These are phyloP conservation scores for Fonsecaea monophora DNA, from an alignment of 2,329 filamentous ascomycete genomes.

Conservation along the genomic window DNA sequence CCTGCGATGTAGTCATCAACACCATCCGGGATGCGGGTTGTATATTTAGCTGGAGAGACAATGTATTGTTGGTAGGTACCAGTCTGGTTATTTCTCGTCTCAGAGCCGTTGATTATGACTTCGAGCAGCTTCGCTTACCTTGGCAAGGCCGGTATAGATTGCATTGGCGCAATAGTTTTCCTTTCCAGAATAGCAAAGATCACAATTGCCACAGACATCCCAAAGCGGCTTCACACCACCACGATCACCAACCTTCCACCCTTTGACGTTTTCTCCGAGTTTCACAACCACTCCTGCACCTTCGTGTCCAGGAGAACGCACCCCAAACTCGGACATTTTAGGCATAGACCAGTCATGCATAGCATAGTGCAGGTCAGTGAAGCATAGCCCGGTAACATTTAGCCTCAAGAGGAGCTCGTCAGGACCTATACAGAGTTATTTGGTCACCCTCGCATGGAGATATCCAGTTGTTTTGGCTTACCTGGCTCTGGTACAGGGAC, in stretches of 20 bases:
- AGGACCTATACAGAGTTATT: slow-evolving; percentile 49
- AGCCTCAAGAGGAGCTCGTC: slow-evolving; percentile 63
- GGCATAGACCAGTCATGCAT: slow-evolving; percentile 18
- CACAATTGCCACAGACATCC: slow-evolving; percentile 47
- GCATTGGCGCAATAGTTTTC: slow-evolving; percentile 25
- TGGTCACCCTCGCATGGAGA: neutral
- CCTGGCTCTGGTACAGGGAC: slow-evolving; percentile 59
- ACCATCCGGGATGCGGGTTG: slow-evolving; percentile 44
- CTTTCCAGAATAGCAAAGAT: slow-evolving; percentile 42
- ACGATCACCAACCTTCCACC: slow-evolving; percentile 40
- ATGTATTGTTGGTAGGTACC: slow-evolving; percentile 53
- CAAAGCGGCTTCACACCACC: slow-evolving; percentile 50
- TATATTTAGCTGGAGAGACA: slow-evolving; percentile 47
- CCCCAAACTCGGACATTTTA: slow-evolving; percentile 24
- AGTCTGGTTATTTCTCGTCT: slow-evolving; percentile 32
- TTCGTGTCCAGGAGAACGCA: slow-evolving; percentile 53
- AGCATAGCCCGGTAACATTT: slow-evolving; percentile 65
- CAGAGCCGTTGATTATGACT: neutral
- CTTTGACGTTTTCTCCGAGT: slow-evolving; percentile 46
- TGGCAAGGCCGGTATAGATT: slow-evolving; percentile 20
- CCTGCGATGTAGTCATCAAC: slow-evolving; percentile 48
- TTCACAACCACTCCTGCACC: slow-evolving; percentile 51
- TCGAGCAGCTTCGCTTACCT: neutral
- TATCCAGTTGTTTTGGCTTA: slow-evolving; percentile 36
- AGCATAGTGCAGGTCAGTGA: slow-evolving; percentile 65